Base-by-base conservation (phyloP, 495 filamentous ascomycete species). In the Apiosordaria backusii region DNA sequence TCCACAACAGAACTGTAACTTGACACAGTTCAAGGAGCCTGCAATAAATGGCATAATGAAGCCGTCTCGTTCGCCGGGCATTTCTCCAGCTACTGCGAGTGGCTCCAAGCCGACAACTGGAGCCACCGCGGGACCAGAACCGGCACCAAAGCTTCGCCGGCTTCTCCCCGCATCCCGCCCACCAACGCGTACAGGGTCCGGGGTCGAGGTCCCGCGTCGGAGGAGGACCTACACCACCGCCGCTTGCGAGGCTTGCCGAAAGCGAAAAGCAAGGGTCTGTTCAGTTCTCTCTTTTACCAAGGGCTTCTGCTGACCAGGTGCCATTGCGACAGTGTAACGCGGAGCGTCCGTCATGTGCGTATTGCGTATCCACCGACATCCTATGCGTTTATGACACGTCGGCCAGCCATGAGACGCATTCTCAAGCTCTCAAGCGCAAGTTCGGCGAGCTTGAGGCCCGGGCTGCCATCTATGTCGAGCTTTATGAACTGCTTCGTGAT, bases 161-260 rank as follows among this genome's bases (percentile, higher is more conserved):
- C 35, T 45, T 18, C 35, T 45, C 35, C 35, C 35, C 35, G 10
- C 35, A 45, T 18, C 35, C 35, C 35, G 35, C 9, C 35, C 35
- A 2, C 35, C 35, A 13, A 13, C 35, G 35, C 35, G 35, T 2
- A 15, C 35, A 45, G 35, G 35, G 3, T 45, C 13, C 35, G 35
- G 16, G 35, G 16, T 45, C 10, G 13, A 45, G 35, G 13, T 45
- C 5, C 35, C 35, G 35, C 35, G 35, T 45, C 62, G 53, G 4
- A 35, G 54, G n/a, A 64, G 24, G 21, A 5, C 62, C 15, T 25
- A 64, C 54, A 55, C 62, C 15, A 58, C 19, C 1, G 62, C 62
- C 10, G 62, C 62, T 15, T 64, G 62, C 19, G 53, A 64, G 26
- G 50, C 62, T 3, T 64, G 62, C 21, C n/a, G 62, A 13, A 59